A percentile compares a stretch with the other conserved stretches of the same genome.
Evolutionary conservation across 768 basidiomycete species (phyloP).

Genomic region (Daedaleopsis nitida): DNA sequence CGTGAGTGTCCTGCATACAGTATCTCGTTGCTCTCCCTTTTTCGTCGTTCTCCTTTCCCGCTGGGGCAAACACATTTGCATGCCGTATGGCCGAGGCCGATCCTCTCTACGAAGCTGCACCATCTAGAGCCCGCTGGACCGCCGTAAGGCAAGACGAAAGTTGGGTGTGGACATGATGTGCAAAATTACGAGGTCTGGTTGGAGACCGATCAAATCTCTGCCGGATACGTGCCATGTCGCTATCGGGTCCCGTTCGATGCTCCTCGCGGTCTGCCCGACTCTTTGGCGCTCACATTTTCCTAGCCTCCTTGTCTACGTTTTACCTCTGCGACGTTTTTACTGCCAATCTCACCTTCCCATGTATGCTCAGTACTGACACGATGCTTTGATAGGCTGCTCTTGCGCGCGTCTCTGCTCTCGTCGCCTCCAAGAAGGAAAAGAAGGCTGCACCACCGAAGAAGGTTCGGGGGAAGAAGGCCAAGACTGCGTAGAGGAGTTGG

Average conservation of each 20-base stretch:
- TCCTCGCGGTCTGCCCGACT: conserved; percentile 64
- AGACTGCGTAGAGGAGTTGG: conserved; percentile 13
- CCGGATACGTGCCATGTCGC: conserved; percentile 68
- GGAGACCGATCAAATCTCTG: conserved; percentile 63
- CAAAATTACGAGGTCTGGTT: conserved; percentile 57
- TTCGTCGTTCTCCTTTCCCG: conserved; percentile 6
- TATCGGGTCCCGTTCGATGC: conserved; percentile 73
- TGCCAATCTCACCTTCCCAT: too few relatives aligned
- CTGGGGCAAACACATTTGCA: neutral
- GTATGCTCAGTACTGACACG: conserved; percentile 11
- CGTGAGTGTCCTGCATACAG: conserved; percentile 48
- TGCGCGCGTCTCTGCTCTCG: conserved; percentile 73
- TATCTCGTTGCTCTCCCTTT: conserved; percentile 10
- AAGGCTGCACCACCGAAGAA: conserved; percentile 70
- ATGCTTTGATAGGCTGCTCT: conserved; percentile 58
- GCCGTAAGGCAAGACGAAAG: conserved; percentile 68
- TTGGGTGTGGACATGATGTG: conserved; percentile 92
- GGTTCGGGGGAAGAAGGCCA: conserved; percentile 68
- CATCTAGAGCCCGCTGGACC: conserved; percentile 92
- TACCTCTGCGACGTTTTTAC: conserved; percentile 20
- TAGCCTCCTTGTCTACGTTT: neutral
- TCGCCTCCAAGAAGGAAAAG: conserved; percentile 70
- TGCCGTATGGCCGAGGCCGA: neutral
- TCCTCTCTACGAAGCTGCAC: conserved; percentile 47
- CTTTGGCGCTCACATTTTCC: conserved; percentile 64